Evolutionary conservation across 1,139 yeast species (phyloP), one percentile per base, ranked within the genome.

Genomic region (Diutina pseudorugosa): DNA sequence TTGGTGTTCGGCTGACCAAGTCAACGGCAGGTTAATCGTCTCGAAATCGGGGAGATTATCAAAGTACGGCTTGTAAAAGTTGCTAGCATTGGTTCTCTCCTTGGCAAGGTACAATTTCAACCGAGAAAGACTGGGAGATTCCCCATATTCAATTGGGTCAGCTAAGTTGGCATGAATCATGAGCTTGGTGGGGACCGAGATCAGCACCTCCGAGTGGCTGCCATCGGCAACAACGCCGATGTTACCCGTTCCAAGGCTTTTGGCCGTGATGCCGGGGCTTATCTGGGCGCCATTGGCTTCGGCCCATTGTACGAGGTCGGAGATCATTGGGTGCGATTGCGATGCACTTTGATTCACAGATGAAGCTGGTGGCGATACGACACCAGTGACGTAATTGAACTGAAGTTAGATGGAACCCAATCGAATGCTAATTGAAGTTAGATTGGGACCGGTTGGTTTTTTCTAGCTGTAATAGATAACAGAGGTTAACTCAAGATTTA

Each of bases 1-100:
- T 55, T 77, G 70, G 50, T 84, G 85, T 5, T 67, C 67, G 0
- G 73, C 64, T 16, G 67, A 65, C 88, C 91, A 88, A 54, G 78
- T 79, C 53, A 79, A 76, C 1, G 95, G 94, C 30, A n/a, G 27
- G 41, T 74, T 73, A 27, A 80, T 72, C 14, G 71, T 68, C 2
- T 60, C 60, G 4, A 77, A 69, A 1, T 62, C 56, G 0, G 96
- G 95, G 25, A 89, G 71, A n/a, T 76, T 63, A 27, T 71, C 64
- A 40, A 88, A 62, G 61, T 87, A 90, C 0, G 83, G 79, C 50
- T 62, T 54, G 59, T 61, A 75, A 53, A 65, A 66, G 3, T 71
- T 65, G 12, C 57, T 54, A 8, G 45, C 40, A 3, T 56, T 25
- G 9, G 62, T 55, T 53, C 72, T 60, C 54, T 63, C 74, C 50